phyloP scores from a whole-genome alignment of 805 yeast species.

The Blastobotrys peoriensis region DNA sequence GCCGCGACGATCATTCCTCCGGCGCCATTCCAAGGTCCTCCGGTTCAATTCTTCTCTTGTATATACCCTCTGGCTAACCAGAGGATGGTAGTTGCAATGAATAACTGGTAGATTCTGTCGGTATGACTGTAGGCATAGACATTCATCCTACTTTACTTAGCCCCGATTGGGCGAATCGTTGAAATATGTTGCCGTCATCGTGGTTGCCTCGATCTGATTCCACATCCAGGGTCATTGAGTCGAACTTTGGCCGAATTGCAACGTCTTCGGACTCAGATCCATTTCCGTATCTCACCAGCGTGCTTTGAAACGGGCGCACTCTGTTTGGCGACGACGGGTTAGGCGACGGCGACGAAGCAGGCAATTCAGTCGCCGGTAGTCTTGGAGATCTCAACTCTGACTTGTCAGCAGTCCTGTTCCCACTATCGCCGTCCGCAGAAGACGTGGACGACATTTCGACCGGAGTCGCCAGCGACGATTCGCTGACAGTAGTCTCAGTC shows the following conservation, averaged over 20 bases:
- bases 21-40: no score
- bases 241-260: conserved; percentile 7
- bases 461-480: neutral
- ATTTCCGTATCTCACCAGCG: conserved; percentile 9
- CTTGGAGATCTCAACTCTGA: neutral
- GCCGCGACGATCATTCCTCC: no score
- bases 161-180: neutral
- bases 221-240: conserved; percentile 14
- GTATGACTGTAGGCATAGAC: no score
- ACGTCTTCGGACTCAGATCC: conserved; percentile 2
- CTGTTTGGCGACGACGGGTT: neutral
- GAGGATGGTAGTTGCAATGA: no score
- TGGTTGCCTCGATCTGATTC: neutral
- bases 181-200: neutral
- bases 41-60: no score
- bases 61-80: no score
- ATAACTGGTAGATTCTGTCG: no score
- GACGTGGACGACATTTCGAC: neutral
- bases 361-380: neutral
- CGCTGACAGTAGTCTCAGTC: neutral
- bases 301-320: conserved; percentile 6
- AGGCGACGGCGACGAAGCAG: neutral
- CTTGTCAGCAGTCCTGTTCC: neutral
- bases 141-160: neutral
- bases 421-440: neutral